These are phyloP conservation scores for Alternaria longipes DNA, from an alignment of 2,329 filamentous ascomycete genomes.

Conservation along the genomic window DNA sequence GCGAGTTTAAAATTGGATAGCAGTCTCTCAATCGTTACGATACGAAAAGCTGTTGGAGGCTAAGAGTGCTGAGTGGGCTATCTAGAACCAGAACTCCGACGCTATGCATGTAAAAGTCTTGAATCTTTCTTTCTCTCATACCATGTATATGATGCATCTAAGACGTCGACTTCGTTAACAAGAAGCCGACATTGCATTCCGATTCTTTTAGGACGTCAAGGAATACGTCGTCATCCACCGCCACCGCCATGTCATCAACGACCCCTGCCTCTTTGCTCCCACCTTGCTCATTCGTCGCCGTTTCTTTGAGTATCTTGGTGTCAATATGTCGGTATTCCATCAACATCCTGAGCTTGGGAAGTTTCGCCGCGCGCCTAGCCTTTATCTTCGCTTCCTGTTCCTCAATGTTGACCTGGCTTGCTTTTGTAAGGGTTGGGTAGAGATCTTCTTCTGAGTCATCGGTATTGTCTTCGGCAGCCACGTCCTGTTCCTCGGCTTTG, in stretches of 20 bases:
- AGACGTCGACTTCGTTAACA: constrained; percentile 58
- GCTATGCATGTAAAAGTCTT: constrained; percentile 9
- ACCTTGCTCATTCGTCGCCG: not conserved
- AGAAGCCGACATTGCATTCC: constrained; percentile 57
- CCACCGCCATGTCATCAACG: constrained; percentile 41
- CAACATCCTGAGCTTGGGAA: constrained; percentile 59
- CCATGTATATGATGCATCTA: not conserved
- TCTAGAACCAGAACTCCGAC: constrained; percentile 3
- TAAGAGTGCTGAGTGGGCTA: not conserved
- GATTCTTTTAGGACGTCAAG: constrained; percentile 59
- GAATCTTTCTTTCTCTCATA: not conserved
- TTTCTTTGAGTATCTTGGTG: constrained; percentile 36
- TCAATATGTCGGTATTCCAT: constrained; percentile 66
- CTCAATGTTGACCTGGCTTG: constrained; percentile 58
- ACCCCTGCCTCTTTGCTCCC: constrained; percentile 17
- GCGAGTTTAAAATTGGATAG: not conserved
- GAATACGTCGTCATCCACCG: constrained; percentile 63
- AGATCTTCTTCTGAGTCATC: constrained; percentile 27
- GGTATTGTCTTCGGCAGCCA: constrained; percentile 33
- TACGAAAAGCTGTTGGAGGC: not conserved
- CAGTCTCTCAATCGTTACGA: not conserved
- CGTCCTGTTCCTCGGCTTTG: constrained; percentile 24
- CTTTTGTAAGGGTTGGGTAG: constrained; percentile 46
- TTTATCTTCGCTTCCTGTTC: constrained; percentile 56
- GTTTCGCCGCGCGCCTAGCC: constrained; percentile 45